Evolutionary conservation across 2,329 filamentous ascomycete species (phyloP), one percentile per base, ranked within the genome.

Genomic region (Pyrenochaeta sp.): DNA sequence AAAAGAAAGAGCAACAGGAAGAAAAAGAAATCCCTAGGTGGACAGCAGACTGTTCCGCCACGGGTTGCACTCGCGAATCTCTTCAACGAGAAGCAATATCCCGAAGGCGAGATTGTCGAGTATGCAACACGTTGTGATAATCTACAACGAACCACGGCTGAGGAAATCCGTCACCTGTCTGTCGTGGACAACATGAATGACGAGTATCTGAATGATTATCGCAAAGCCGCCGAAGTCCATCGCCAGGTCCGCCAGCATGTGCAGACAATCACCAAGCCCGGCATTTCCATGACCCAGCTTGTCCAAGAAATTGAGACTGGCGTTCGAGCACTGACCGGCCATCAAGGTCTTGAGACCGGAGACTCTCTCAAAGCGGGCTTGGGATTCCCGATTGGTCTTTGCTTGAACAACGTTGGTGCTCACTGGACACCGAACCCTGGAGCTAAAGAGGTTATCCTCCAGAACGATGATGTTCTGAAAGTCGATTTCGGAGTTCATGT

Each of bases 351-450:
- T 41, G 83, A 87, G 54, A 87, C 91, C 63, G 92, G 91, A 5
- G 91, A 95, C 66, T 87, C 87, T 51, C 80, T 93, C 56, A 85
- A 87, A 69, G 91, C 87, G 32, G 91, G 92, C 44, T 89, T 96
- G 83, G 92, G 89, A 5, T 96, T 96, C 77, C 91, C 91, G 3
- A 92, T 89, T 11, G 91, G 92, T 33, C 79, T 96, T 40, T 92
- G 89, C 69, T 79, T 95, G 60, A 92, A 96, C 78, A 85, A 95
- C 70, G 88, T 90, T 63, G 91, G 90, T 2, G 91, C 91, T 1
- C 91, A 96, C 76, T 96, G 90, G 77, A 92, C 88, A 5, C 92
- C 91, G 3, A 96, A 95, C 73, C 86, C 90, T 1, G 91, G 91
- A 45, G 92, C 91, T 74, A 96, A 93, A 75, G 91, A 92, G 57